These are phyloP conservation scores for Thermomyces lanuginosus DNA, from an alignment of 2,329 filamentous ascomycete genomes.

Conservation along the genomic window DNA sequence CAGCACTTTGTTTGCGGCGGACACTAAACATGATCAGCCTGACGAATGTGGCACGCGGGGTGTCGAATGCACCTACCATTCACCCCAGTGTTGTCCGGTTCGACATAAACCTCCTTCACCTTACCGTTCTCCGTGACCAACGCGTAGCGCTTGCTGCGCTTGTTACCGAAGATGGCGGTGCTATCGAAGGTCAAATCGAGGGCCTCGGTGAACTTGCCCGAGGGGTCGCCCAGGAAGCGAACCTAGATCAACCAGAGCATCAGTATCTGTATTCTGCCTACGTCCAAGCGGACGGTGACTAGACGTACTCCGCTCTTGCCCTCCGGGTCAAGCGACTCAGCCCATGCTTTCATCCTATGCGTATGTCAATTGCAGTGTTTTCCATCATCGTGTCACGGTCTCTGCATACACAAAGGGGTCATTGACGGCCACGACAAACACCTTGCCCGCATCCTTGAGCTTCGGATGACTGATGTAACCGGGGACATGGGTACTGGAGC, in stretches of 20 bases:
- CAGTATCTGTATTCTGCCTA: neutral
- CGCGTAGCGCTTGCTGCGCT: constrained; percentile 75
- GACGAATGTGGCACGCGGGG: neutral
- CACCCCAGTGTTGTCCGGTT: constrained; percentile 76
- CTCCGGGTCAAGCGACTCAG: constrained; percentile 55
- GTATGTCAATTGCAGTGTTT: constrained; percentile 1
- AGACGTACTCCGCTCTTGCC: constrained; percentile 56
- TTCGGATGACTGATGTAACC: constrained; percentile 68
- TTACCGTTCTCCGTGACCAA: constrained; percentile 70
- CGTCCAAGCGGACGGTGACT: neutral
- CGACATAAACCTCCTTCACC: constrained; percentile 64
- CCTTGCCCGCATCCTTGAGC: constrained; percentile 62
- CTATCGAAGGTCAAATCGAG: constrained; percentile 73
- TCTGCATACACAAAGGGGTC: constrained; percentile 78
- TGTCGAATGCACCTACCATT: constrained; percentile 38
- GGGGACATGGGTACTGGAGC: constrained; percentile 59
- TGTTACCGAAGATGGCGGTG: constrained; percentile 60
- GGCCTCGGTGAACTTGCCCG: constrained; percentile 62
- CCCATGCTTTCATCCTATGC: constrained; percentile 77
- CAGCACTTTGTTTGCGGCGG: constrained; percentile 34
- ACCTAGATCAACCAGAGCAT: constrained; percentile 38
- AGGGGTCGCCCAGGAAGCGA: constrained; percentile 74
- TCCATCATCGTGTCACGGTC: too few species aligned
- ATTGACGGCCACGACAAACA: constrained; percentile 86
- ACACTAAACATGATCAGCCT: constrained; percentile 19